phyloP scores from a whole-genome alignment of 345 rosid species.

The Populus nigra region DNA sequence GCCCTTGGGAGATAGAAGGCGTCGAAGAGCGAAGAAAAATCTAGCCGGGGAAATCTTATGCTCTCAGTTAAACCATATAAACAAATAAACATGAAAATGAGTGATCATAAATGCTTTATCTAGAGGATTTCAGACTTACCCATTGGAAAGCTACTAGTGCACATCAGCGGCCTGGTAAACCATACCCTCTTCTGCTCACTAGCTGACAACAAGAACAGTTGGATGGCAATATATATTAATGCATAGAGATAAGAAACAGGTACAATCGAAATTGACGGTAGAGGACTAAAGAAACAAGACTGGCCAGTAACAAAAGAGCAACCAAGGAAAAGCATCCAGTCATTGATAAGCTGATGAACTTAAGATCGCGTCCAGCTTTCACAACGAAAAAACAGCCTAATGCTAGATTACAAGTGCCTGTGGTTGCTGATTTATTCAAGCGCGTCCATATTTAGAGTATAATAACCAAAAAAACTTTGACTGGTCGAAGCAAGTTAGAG shows the following conservation, averaged over 20 bases:
- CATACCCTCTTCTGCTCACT: constrained; percentile 53
- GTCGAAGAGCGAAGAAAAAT: constrained; percentile 46
- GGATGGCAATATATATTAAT: constrained; percentile 5
- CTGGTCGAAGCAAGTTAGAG: not conserved
- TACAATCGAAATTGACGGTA: not conserved
- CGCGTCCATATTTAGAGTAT: not conserved
- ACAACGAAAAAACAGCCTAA: not conserved
- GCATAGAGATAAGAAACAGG: not conserved
- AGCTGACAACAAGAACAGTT: constrained; percentile 31
- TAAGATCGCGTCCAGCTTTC: constrained; percentile 86
- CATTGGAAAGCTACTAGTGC: constrained; percentile 64
- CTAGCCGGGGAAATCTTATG: constrained; percentile 46
- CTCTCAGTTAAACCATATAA: not conserved
- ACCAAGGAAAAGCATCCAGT: constrained; percentile 61
- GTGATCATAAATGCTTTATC: not conserved
- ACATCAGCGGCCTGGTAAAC: constrained; percentile 68
- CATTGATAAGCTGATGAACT: constrained; percentile 65
- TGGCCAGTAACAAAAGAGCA: constrained; percentile 53
- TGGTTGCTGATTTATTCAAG: not conserved
- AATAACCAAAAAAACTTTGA: not conserved
- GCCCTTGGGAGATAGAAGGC: constrained; percentile 55
- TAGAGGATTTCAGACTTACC: constrained; percentile 35
- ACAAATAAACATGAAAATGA: not conserved
- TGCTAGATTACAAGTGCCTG: not conserved
- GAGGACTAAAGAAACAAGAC: not conserved